phyloP scores from a whole-genome alignment of 768 basidiomycete species.

The Mycena filopes region DNA sequence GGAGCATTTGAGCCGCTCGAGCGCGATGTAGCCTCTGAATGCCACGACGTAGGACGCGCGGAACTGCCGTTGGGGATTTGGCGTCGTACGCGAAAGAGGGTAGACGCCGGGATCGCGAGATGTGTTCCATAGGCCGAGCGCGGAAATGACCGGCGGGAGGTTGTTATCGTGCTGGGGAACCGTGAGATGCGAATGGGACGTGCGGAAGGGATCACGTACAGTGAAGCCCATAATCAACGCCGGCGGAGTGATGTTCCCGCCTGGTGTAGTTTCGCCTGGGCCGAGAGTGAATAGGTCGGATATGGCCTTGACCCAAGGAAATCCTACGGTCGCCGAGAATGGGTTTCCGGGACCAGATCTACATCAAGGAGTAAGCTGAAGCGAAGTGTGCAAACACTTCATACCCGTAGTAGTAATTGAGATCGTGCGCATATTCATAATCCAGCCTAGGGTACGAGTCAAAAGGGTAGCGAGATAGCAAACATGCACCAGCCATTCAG shows the following conservation, averaged over 20 bases:
- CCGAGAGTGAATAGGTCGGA: slow-evolving; percentile 48
- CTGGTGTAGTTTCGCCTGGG: slow-evolving; percentile 37
- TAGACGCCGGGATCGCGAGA: slow-evolving; percentile 43
- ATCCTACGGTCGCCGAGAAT: slow-evolving; percentile 50
- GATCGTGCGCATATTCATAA: slow-evolving; percentile 57
- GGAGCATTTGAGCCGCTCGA: slow-evolving; percentile 53
- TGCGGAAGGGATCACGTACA: slow-evolving; percentile 34
- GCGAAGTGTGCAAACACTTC: neutral
- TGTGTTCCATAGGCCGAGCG: slow-evolving; percentile 56
- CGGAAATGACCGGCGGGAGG: slow-evolving; percentile 53
- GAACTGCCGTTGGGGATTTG: slow-evolving; percentile 46
- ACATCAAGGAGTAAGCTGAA: neutral
- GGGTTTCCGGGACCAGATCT: slow-evolving; percentile 59
- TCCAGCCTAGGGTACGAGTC: slow-evolving; percentile 24
- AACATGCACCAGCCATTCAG: slow-evolving; percentile 47
- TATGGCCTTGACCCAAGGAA: slow-evolving; percentile 52
- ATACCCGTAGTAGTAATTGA: slow-evolving; percentile 59
- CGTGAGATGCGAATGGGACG: neutral
- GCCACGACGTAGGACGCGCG: slow-evolving; percentile 51
- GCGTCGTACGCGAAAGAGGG: slow-evolving; percentile 47
- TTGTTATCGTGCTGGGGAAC: slow-evolving; percentile 54
- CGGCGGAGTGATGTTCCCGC: slow-evolving; percentile 48
- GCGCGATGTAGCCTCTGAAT: slow-evolving; percentile 53
- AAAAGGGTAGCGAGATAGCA: neutral
- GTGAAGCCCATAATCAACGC: slow-evolving; percentile 56